A percentile compares a stretch with the other conserved stretches of the same genome.
Evolutionary conservation across 1,139 yeast species (phyloP).

Genomic region (Lodderomyces margitis): DNA sequence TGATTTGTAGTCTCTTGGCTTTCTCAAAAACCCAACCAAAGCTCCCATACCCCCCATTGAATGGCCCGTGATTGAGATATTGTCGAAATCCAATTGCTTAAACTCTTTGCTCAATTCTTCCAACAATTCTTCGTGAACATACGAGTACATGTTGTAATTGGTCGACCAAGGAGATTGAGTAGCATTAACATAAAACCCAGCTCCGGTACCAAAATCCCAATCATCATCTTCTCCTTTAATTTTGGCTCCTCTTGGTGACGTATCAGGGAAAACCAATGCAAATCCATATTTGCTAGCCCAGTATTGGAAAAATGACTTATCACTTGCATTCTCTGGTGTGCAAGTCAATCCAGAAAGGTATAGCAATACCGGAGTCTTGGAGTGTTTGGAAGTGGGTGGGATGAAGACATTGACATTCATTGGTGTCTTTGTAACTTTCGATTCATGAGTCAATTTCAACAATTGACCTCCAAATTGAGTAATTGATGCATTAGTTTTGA

Average conservation of each 20-base stretch:
- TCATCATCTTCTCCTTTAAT: conserved; percentile 77
- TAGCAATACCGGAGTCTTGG: conserved; percentile 65
- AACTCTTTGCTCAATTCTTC: conserved; percentile 44
- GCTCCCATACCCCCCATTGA: conserved; percentile 99
- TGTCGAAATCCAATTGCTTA: conserved; percentile 52
- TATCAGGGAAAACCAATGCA: conserved; percentile 91
- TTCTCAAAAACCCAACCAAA: conserved; percentile 66
- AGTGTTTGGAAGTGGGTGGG: conserved; percentile 52
- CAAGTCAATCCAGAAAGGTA: conserved; percentile 92
- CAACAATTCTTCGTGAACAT: conserved; percentile 75
- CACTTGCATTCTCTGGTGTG: conserved; percentile 92
- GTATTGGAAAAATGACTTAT: conserved; percentile 85
- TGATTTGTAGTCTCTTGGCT: conserved; percentile 73
- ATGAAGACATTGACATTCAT: conserved; percentile 85
- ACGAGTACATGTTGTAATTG: conserved; percentile 84
- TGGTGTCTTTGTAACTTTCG: conserved; percentile 59
- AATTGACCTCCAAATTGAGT: conserved; percentile 74
- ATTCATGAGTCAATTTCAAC: conserved; percentile 71
- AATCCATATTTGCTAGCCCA: conserved; percentile 81
- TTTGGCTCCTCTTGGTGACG: conserved; percentile 94
- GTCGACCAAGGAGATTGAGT: conserved; percentile 66
- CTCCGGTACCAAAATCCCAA: conserved; percentile 93
- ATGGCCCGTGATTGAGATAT: conserved; percentile 82
- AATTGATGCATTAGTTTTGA: conserved; percentile 57
- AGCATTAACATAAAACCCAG: conserved; percentile 91